Conservation (phyloP, 2,329 filamentous ascomycete genomes). For the Aureobasidium mangrovei region DNA sequence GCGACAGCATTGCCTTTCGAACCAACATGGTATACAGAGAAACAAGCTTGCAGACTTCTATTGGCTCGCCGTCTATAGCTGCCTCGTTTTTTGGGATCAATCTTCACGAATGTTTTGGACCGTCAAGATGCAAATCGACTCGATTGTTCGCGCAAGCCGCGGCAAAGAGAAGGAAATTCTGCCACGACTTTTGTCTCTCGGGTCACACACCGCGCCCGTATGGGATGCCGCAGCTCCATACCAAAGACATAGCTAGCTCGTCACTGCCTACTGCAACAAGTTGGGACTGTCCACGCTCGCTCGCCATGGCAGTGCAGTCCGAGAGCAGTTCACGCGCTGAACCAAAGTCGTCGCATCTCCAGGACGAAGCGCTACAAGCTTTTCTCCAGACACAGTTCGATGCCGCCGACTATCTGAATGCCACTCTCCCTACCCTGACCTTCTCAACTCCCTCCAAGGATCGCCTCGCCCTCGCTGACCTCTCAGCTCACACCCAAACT, state of each 20-base stretch:
- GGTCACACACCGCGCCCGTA: not conserved
- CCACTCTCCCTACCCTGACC: slow-evolving; percentile 60
- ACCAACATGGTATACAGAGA: not conserved
- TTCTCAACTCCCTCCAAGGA: slow-evolving; percentile 35
- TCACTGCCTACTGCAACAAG: not conserved
- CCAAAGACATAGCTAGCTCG: not conserved
- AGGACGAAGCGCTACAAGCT: slow-evolving; percentile 63
- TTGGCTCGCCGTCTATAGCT: no score
- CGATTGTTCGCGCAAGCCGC: no score
- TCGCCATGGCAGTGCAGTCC: slow-evolving; percentile 11
- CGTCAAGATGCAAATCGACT: no score
- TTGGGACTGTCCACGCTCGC: not conserved
- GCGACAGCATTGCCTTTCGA: not conserved
- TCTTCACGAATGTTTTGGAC: not conserved
- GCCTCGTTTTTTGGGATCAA: not conserved
- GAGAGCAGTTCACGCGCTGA: slow-evolving; percentile 15
- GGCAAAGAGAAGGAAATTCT: not conserved
- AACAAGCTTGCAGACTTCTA: no score
- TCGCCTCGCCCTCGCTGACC: slow-evolving; percentile 53
- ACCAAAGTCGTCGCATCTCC: slow-evolving; percentile 50
- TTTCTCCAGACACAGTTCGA: slow-evolving; percentile 75
- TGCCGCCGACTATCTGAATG: slow-evolving; percentile 76
- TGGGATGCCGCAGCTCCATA: not conserved
- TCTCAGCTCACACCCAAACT: slow-evolving; percentile 72
- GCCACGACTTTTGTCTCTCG: not conserved